phyloP scores from a whole-genome alignment of 2,329 filamentous ascomycete species.

The Magnaporthiopsis incrustans region DNA sequence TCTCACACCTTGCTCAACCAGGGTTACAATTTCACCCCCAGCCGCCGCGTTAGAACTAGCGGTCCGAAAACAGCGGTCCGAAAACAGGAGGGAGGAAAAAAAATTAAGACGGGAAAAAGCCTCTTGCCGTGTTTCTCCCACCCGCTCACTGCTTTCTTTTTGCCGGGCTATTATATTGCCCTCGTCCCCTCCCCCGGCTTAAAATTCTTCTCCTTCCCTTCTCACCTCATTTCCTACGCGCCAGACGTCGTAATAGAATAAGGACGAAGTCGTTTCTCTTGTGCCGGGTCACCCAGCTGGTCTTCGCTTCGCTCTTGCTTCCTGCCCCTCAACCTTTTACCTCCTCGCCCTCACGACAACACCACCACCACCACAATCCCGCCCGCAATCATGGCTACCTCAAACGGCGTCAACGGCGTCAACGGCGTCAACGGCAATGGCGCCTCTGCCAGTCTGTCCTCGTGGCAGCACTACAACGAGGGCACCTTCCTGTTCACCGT shows the following conservation, averaged over 20 bases:
- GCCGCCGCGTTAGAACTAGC: too few species aligned
- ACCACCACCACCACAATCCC: not conserved
- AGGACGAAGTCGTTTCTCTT: too few species aligned
- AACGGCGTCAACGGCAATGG: constrained; percentile 24
- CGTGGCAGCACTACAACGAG: constrained; percentile 44
- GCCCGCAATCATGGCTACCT: constrained; percentile 23
- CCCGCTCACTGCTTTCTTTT: too few species aligned
- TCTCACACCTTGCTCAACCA: not conserved
- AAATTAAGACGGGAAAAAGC: too few species aligned
- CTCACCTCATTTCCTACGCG: not conserved
- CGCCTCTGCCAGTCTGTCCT: constrained; percentile 15
- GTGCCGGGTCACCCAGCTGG: not conserved
- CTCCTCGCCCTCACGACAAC: not conserved
- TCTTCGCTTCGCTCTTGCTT: constrained; percentile 1
- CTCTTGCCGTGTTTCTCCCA: too few species aligned
- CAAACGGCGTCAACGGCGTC: constrained; percentile 27
- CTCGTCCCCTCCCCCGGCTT: not conserved
- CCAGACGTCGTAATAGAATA: too few species aligned
- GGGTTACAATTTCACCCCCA: too few species aligned
- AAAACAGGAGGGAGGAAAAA: too few species aligned
- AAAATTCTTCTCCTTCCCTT: not conserved
- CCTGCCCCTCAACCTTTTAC: not conserved
- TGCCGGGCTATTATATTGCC: not conserved
- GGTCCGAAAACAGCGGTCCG: too few species aligned
- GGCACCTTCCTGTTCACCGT: constrained; percentile 81